phyloP scores from a whole-genome alignment of 768 basidiomycete species.

The Boletus insuetus region DNA sequence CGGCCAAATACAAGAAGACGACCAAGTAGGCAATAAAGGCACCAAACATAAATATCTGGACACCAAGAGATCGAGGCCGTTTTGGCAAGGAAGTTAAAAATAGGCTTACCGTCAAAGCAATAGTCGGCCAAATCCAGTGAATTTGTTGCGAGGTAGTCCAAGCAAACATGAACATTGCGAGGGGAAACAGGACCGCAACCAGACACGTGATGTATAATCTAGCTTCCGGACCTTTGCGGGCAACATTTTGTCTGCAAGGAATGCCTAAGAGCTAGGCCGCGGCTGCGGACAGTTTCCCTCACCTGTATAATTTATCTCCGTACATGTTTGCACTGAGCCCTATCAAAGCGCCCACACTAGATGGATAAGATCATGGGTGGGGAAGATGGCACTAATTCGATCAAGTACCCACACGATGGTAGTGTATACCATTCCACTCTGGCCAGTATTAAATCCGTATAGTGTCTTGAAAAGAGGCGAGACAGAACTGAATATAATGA shows the following conservation, averaged over 20 bases:
- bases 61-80: not conserved
- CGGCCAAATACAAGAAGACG: no score
- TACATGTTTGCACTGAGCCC: constrained; percentile 41
- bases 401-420: constrained; percentile 46
- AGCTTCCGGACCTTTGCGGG: no score
- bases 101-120: no score
- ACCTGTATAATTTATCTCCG: no score
- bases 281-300: no score
- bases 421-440: constrained; percentile 55
- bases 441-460: constrained; percentile 59
- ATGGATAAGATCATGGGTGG: not conserved
- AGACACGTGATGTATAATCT: no score
- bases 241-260: no score
- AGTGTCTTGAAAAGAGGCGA: constrained; percentile 51
- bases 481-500: constrained; percentile 43
- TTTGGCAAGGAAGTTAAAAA: not conserved
- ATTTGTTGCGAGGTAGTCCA: no score
- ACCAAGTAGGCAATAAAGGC: constrained; percentile 7
- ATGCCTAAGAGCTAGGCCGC: no score
- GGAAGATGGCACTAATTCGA: not conserved
- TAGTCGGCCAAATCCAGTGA: no score
- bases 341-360: constrained; percentile 50
- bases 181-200: no score
- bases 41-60: constrained; percentile 40
- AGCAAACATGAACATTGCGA: no score